phyloP scores from a whole-genome alignment of 306 rosid species.

The Echinosophora koreensis region DNA sequence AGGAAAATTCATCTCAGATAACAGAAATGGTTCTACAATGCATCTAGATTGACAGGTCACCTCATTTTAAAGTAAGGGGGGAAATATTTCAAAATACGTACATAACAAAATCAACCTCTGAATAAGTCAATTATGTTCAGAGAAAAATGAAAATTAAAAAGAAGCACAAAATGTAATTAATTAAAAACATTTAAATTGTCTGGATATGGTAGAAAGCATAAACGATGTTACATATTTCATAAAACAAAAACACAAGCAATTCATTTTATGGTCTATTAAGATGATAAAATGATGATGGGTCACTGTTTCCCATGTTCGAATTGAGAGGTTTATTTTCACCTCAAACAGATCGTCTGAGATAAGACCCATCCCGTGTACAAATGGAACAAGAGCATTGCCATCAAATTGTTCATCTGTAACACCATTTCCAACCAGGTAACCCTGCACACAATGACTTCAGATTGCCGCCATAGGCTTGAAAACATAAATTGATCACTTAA shows the following conservation, averaged over 20 bases:
- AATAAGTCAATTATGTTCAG: background rate
- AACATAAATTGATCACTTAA: slow-evolving; percentile 37
- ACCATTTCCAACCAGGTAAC: slow-evolving; percentile 95
- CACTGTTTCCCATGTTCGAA: background rate
- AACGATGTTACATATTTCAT: slow-evolving; percentile 11
- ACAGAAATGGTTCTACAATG: background rate
- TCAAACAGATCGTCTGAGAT: slow-evolving; percentile 83
- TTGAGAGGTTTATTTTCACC: slow-evolving; percentile 55
- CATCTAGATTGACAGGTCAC: background rate
- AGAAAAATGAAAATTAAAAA: slow-evolving; percentile 26
- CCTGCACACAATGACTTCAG: slow-evolving; percentile 63
- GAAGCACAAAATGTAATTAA: background rate
- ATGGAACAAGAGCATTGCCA: slow-evolving; percentile 95
- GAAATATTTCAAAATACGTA: slow-evolving; percentile 35
- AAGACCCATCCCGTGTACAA: slow-evolving; percentile 94
- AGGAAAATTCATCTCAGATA: slow-evolving; percentile 25
- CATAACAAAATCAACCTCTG: slow-evolving; percentile 15
- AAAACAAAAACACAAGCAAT: slow-evolving; percentile 1
- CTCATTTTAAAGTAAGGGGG: slow-evolving; percentile 4
- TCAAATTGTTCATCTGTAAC: slow-evolving; percentile 79
- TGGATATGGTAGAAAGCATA: slow-evolving; percentile 23
- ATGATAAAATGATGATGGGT: slow-evolving; percentile 33
- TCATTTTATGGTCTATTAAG: background rate
- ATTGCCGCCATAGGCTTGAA: slow-evolving; percentile 35
- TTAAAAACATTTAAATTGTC: slow-evolving; percentile 2